These are phyloP conservation scores for Clohesyomyces aquaticus DNA, from an alignment of 495 filamentous ascomycete genomes.

Conservation along the genomic window DNA sequence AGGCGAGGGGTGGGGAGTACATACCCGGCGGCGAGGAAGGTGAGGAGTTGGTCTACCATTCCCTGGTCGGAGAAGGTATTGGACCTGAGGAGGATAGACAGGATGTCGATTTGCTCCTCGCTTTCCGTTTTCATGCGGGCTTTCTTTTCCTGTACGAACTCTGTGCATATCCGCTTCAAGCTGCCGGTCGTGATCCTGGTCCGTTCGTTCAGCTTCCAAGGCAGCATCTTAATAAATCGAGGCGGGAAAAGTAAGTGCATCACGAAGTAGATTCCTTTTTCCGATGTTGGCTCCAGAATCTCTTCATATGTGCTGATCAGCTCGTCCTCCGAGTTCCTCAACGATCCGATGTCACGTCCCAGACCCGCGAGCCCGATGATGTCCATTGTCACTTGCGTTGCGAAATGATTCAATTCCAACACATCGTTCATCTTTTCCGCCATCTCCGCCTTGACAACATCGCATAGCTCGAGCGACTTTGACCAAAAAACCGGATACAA, in stretches of 20 bases:
- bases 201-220: slow-evolving; percentile 38
- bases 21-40: slow-evolving; percentile 57
- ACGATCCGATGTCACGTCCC: slow-evolving; percentile 43
- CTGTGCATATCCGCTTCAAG: slow-evolving; percentile 36
- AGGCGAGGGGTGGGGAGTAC: slow-evolving; percentile 33
- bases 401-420: slow-evolving; percentile 42
- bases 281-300: slow-evolving; percentile 56
- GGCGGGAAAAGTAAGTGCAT: slow-evolving; percentile 51
- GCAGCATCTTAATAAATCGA: slow-evolving; percentile 42
- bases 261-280: slow-evolving; percentile 55
- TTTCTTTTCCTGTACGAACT: slow-evolving; percentile 46
- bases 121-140: slow-evolving; percentile 40
- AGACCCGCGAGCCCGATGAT: slow-evolving; percentile 46
- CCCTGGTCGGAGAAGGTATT: slow-evolving; percentile 55
- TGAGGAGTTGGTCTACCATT: slow-evolving; percentile 60
- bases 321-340: slow-evolving; percentile 42
- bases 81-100: slow-evolving; percentile 44
- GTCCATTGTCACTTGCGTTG: slow-evolving; percentile 45
- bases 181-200: slow-evolving; percentile 32
- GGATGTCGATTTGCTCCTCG: slow-evolving; percentile 41
- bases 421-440: slow-evolving; percentile 35
- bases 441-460: slow-evolving; percentile 34
- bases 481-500: slow-evolving; percentile 48
- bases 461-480: slow-evolving; percentile 53
- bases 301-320: slow-evolving; percentile 42